These are phyloP conservation scores for Tetrapisispora iriomotensis DNA, from an alignment of 805 yeast species.

Conservation along the genomic window DNA sequence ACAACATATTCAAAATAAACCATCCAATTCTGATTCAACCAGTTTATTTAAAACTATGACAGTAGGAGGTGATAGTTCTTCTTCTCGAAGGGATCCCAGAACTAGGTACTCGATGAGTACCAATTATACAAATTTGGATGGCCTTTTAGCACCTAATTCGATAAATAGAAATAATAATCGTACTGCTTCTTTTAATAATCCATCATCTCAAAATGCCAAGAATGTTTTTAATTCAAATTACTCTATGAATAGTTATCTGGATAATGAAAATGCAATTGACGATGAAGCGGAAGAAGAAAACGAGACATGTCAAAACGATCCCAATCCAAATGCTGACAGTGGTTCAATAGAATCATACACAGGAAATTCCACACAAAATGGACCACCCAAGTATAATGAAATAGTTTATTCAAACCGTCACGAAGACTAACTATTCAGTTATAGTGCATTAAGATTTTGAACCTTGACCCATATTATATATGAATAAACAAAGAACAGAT, in stretches of 20 bases:
- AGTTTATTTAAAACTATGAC: not conserved
- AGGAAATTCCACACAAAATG: not conserved
- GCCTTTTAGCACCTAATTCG: not conserved
- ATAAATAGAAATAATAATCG: not conserved
- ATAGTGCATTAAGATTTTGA: no score
- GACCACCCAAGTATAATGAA: constrained; percentile 5
- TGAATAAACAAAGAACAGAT: no score
- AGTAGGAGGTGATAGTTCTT: not conserved
- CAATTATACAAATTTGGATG: constrained; percentile 4
- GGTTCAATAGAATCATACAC: not conserved
- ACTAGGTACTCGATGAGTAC: not conserved
- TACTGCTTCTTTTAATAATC: not conserved
- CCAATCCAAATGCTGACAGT: not conserved
- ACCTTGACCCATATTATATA: no score
- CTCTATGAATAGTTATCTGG: not conserved
- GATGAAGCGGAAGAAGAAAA: no score
- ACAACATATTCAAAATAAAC: not conserved
- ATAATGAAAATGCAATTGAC: constrained; percentile 2
- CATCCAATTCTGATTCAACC: not conserved
- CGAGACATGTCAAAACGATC: no score
- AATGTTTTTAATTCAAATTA: constrained; percentile 1
- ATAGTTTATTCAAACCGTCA: not conserved
- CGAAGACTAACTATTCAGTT: not conserved
- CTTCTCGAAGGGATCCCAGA: not conserved
- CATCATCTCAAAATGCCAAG: not conserved